Evolutionary conservation across 2,329 filamentous ascomycete species (phyloP), one percentile per base, ranked within the genome.

Genomic region (Nemania bipapillata): DNA sequence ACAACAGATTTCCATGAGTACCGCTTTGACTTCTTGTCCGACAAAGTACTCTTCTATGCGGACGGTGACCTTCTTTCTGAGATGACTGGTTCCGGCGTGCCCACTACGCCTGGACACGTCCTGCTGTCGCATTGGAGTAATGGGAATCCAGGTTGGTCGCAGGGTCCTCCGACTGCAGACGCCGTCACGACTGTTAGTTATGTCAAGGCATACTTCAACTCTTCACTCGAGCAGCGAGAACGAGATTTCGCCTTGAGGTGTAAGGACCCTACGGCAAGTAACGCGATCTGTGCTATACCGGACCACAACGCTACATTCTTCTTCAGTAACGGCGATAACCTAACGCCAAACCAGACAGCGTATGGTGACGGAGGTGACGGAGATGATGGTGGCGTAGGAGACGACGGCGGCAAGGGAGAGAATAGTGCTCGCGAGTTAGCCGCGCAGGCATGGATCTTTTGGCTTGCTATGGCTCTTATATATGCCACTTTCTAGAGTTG

Each of bases 131-230:
- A 94, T 78, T 90, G 92, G 92, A 92, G 90, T 77, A 94, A 94
- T 73, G 92, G 92, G 37, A 90, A 94, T 76, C 77, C 83, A 5
- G 75, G 82, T 1, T 95, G 92, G 92, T 91, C 89, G 47, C 88
- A 84, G 12, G 92, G 92, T 0, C 92, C 92, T 2, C 92, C 92
- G 0, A 72, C 73, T 0, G 70, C 82, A 37, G 89, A 94, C 74
- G 87, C 91, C 0, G 80, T 85, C 20, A 83, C 92, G 73, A 87
- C 85, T 6, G 84, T 94, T 26, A 86, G 84, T 42, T 93, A 93
- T 75, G 85, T 93, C 65, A 93, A 92, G 78, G 90, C 89, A 0
- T 95, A 94, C 79, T 95, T 94, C 82, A 94, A 94, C 82, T 90
- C 90, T 17, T 89, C 90, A 2, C 73, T 82, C 22, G 70, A 74